Percentiles rank a stretch among this genome's conserved stretches.
phyloP scores from a whole-genome alignment of 2,329 filamentous ascomycete genomes.

The Phaeosphaeriaceae sp. region DNA sequence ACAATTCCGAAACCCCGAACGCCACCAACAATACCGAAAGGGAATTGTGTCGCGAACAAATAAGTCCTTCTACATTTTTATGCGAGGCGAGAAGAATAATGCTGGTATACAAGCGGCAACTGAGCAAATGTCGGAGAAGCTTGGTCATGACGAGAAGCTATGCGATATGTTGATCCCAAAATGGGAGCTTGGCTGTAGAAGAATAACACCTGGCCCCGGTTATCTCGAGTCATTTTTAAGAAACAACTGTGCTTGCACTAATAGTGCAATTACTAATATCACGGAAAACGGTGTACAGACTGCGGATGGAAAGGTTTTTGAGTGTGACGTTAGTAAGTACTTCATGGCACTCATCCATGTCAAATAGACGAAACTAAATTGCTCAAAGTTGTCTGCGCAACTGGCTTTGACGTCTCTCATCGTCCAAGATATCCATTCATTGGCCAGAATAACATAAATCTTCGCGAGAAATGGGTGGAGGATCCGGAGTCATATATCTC shows the following conservation, averaged over 20 bases:
- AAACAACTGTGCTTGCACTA: constrained; percentile 56
- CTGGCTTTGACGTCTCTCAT: constrained; percentile 53
- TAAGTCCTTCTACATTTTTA: constrained; percentile 29
- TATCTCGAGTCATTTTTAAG: constrained; percentile 57
- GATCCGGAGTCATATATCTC: constrained; percentile 49
- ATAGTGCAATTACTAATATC: constrained; percentile 51
- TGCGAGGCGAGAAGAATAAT: constrained; percentile 26
- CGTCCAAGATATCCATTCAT: constrained; percentile 50
- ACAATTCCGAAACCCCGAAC: constrained; percentile 21
- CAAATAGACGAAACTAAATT: not conserved
- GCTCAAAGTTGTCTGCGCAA: constrained; percentile 35
- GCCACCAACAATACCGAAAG: constrained; percentile 23
- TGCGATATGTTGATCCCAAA: constrained; percentile 27
- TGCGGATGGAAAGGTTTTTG: constrained; percentile 48
- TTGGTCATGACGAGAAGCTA: constrained; percentile 18
- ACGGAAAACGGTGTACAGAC: constrained; percentile 54
- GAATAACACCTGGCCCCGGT: constrained; percentile 55
- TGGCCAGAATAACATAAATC: constrained; percentile 46
- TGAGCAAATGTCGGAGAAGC: constrained; percentile 23
- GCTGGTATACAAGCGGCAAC: constrained; percentile 22
- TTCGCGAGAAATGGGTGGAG: constrained; percentile 49
- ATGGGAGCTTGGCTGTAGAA: constrained; percentile 35
- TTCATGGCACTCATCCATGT: not conserved
- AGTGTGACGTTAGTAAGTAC: constrained; percentile 43
- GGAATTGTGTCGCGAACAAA: constrained; percentile 26